Percentiles rank a stretch among this genome's conserved stretches.
Conservation (phyloP, 805 yeast genomes). For the Vanderwaltozyma polyspora region DNA sequence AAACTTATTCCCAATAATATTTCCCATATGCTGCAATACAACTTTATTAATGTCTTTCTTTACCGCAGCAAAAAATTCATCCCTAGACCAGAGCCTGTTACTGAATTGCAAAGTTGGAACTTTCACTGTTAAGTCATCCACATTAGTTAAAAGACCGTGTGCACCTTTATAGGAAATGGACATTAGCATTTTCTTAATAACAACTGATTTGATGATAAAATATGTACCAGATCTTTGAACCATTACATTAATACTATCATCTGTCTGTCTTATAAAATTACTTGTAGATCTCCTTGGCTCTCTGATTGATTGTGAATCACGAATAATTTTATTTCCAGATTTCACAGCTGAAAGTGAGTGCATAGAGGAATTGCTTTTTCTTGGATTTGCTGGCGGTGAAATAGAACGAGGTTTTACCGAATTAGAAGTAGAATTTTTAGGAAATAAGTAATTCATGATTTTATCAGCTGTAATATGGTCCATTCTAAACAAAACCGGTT, state of each 20-base stretch:
- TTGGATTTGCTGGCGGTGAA: not conserved
- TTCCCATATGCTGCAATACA: slow-evolving; percentile 47
- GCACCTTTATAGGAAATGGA: slow-evolving; percentile 62
- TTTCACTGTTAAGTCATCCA: slow-evolving; percentile 40
- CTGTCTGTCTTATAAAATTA: slow-evolving; percentile 9
- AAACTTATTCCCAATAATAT: slow-evolving; percentile 50
- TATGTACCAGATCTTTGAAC: slow-evolving; percentile 57
- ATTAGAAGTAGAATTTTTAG: slow-evolving; percentile 19
- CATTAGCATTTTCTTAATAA: slow-evolving; percentile 36
- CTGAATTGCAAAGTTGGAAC: slow-evolving; percentile 39
- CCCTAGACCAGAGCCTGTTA: slow-evolving; percentile 46
- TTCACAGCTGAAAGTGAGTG: not conserved
- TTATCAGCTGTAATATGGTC: slow-evolving; percentile 44
- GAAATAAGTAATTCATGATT: slow-evolving; percentile 39
- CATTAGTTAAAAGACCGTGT: slow-evolving; percentile 46
- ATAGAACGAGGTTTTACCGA: not conserved
- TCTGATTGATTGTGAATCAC: slow-evolving; percentile 2
- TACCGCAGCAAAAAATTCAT: slow-evolving; percentile 41
- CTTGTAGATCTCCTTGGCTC: slow-evolving; percentile 8
- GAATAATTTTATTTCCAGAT: too few relatives aligned
- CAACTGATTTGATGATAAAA: slow-evolving; percentile 48
- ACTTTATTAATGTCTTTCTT: slow-evolving; percentile 47
- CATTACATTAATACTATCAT: slow-evolving; percentile 46
- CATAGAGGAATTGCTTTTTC: not conserved
- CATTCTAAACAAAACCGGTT: slow-evolving; percentile 46